These are phyloP conservation scores for Kwoniella sp. DNA, from an alignment of 768 basidiomycete genomes.

Conservation along the genomic window DNA sequence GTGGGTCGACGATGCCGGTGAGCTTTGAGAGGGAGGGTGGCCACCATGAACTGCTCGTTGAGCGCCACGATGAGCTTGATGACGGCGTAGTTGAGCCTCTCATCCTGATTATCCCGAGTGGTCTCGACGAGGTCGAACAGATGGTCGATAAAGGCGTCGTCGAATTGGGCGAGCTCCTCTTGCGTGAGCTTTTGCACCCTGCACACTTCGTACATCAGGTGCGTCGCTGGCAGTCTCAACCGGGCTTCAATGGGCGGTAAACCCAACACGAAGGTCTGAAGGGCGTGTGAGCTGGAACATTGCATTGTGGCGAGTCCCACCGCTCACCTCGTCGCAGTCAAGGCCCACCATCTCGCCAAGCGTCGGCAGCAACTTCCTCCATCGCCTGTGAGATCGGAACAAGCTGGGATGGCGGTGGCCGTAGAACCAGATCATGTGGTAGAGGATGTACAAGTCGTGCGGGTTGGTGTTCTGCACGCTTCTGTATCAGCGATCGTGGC, in stretches of 20 bases:
- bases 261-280: constrained; percentile 35
- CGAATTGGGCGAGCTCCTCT: constrained; percentile 80
- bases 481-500: too few relatives aligned
- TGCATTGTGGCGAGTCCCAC: constrained; percentile 18
- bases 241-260: constrained; percentile 73
- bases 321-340: constrained; percentile 63
- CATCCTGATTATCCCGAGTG: constrained; percentile 80
- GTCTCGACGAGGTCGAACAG: constrained; percentile 91
- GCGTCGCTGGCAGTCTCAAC: constrained; percentile 65
- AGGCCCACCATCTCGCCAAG: constrained; percentile 61
- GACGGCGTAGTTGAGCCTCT: constrained; percentile 88
- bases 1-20: constrained; percentile 2
- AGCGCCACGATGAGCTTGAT: constrained; percentile 89
- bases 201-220: constrained; percentile 85
- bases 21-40: constrained; percentile 54
- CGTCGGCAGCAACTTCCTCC: constrained; percentile 74
- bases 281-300: background rate
- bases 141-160: constrained; percentile 77
- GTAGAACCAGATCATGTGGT: constrained; percentile 68
- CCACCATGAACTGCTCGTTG: constrained; percentile 99
- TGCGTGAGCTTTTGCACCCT: constrained; percentile 76
- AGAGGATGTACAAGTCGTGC: constrained; percentile 72
- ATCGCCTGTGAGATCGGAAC: constrained; percentile 74
- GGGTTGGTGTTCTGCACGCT: constrained; percentile 83
- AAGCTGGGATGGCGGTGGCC: constrained; percentile 67